Evolutionary conservation across 1,139 yeast genomes (phyloP), one percentile per base, ranked within the genome.

Genomic region (Taphrina populina): DNA sequence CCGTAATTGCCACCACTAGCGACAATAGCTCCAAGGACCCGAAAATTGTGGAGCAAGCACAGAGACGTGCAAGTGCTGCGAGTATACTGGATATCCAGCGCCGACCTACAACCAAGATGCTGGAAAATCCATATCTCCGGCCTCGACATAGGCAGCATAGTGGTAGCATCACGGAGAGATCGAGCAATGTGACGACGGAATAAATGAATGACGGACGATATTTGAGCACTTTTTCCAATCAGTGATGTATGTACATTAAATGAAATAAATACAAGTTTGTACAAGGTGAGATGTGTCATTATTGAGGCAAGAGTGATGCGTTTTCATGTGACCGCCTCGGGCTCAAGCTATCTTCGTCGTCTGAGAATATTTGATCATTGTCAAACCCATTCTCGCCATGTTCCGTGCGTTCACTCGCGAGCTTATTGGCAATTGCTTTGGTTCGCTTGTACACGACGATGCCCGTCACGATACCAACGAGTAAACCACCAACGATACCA

Each of bases 361-460:
- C 34, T 13, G 32, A 20, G 17, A 37, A 23, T 15, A 37, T 20
- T 3, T 37, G 29, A 37, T 37, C 43, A 21, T 8, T 23, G 7
- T 37, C 43, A 19, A 37, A 37, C n/a, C 43, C 43, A 13, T 6
- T 13, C 8, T 21, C 13, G n/a, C 20, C 30, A 24, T 39, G 21
- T 6, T 44, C 30, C 29, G 30, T 19, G 13, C 15, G 15, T 17
- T 33, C 51, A 5, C 17, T 10, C 7, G 32, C 41, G 19, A 45
- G 33, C 23, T 19, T 13, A 19, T 34, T 27, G n/a, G 72, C 73
- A 39, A 67, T 65, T 55, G 64, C 69, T 65, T 66, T 63, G 2
- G 74, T 85, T 64, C 81, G 80, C 52, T 71, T 72, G 69, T 88
- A 90, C 19, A 92, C 77, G 17, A 88, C 63, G 71, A 81, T 84